Evolutionary conservation across 345 rosid genomes (phyloP).

Genomic region (Anastatica hierochuntica): DNA sequence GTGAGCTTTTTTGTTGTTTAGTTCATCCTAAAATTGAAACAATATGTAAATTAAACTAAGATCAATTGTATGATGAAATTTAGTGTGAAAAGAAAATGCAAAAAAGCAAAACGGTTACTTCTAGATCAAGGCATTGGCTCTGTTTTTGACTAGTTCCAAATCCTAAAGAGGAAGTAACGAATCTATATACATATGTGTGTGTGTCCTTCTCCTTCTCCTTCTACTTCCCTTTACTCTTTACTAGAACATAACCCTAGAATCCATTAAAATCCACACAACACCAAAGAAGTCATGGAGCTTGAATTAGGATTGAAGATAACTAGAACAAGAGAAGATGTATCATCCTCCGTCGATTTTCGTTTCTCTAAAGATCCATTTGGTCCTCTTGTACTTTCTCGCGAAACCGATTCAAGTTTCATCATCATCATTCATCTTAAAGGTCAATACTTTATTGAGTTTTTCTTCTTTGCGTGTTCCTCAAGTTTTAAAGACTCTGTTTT

Average conservation of each 20-base stretch:
- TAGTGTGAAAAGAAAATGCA: neutral
- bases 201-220: constrained; percentile 10
- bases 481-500: neutral
- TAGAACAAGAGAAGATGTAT: constrained; percentile 48
- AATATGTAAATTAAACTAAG: neutral
- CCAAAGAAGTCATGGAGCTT: constrained; percentile 41
- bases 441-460: neutral
- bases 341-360: constrained; percentile 39
- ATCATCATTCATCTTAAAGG: constrained; percentile 71
- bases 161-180: constrained; percentile 44
- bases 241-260: neutral
- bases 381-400: constrained; percentile 54
- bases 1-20: too few species aligned
- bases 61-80: neutral
- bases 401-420: constrained; percentile 58
- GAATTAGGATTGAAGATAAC: constrained; percentile 75
- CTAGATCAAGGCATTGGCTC: constrained; percentile 8
- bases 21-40: too few species aligned
- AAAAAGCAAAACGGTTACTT: constrained; percentile 18
- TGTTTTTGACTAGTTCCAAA: constrained; percentile 6
- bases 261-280: neutral
- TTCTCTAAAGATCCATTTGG: constrained; percentile 42
- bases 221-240: constrained; percentile 31
- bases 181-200: constrained; percentile 19
- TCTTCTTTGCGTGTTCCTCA: neutral